Conservation (phyloP, 2,329 filamentous ascomycete species). For the Cladosporium sp. region DNA sequence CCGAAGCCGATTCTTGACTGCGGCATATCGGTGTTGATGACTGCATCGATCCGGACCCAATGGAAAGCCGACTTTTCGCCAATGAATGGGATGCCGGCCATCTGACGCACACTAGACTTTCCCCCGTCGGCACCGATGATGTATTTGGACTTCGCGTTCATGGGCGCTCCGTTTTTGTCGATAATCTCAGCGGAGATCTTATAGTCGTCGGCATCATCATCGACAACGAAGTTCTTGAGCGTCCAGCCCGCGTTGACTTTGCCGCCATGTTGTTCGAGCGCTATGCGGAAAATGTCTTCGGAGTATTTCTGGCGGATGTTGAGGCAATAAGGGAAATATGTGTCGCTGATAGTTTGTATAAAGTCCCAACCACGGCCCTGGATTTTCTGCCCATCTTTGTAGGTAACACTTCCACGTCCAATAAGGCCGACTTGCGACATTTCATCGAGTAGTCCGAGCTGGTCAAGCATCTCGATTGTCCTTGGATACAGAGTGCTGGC, state of each 20-base stretch:
- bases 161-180: not conserved
- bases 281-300: constrained; percentile 54
- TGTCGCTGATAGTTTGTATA: constrained; percentile 31
- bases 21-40: constrained; percentile 50
- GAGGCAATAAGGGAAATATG: constrained; percentile 54
- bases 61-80: constrained; percentile 52
- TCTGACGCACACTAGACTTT: constrained; percentile 49
- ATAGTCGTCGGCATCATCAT: constrained; percentile 35
- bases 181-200: constrained; percentile 34
- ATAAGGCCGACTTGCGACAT: constrained; percentile 56
- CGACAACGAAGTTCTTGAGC: constrained; percentile 41
- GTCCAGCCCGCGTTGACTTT: constrained; percentile 40
- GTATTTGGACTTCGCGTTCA: constrained; percentile 38
- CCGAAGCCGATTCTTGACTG: constrained; percentile 47
- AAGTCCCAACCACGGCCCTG: constrained; percentile 30
- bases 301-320: constrained; percentile 58
- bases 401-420: constrained; percentile 52
- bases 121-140: constrained; percentile 56
- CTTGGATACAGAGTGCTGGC: constrained; percentile 57
- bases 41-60: constrained; percentile 57
- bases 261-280: constrained; percentile 32
- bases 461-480: constrained; percentile 54
- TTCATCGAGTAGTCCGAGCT: constrained; percentile 51
- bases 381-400: constrained; percentile 50
- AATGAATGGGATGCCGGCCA: constrained; percentile 51